Conservation (phyloP, 495 filamentous ascomycete genomes). For the Neurospora intermedia region DNA sequence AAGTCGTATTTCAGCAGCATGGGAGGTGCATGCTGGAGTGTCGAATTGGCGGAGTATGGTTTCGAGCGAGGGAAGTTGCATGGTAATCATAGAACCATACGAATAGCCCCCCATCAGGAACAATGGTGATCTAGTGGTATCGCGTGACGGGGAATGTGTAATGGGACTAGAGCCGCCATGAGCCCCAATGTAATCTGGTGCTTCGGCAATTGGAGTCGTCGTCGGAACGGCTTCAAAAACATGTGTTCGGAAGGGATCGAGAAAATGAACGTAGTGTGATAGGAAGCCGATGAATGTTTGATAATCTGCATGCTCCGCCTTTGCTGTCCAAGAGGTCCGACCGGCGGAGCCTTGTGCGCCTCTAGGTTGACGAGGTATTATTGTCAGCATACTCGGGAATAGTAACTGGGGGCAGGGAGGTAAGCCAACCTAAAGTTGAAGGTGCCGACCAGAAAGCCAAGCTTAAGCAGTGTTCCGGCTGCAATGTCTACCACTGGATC, state of each 20-base stretch:
- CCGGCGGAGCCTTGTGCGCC: constrained; percentile 69
- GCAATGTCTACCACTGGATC: constrained; percentile 63
- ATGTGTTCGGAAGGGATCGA: constrained; percentile 17
- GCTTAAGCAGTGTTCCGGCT: constrained; percentile 48
- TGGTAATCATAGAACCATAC: constrained; percentile 76
- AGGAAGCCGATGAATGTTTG: constrained; percentile 69
- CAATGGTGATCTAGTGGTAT: constrained; percentile 6
- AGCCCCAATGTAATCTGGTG: neutral
- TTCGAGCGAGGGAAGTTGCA: constrained; percentile 52
- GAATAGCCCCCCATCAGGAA: constrained; percentile 78
- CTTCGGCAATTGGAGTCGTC: neutral
- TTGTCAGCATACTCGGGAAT: neutral
- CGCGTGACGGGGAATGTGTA: neutral
- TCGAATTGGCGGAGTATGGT: constrained; percentile 50
- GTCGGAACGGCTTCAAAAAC: neutral
- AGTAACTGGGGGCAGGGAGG: neutral
- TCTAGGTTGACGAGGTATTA: constrained; percentile 32
- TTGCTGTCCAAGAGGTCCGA: constrained; percentile 74
- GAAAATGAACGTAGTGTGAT: constrained; percentile 52
- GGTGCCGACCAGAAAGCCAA: constrained; percentile 68
- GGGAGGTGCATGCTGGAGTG: constrained; percentile 35
- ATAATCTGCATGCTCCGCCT: constrained; percentile 72
- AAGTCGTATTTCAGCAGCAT: constrained; percentile 53
- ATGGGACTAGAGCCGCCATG: neutral
- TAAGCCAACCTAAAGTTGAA: constrained; percentile 79